Base-by-base conservation (phyloP, 257 asterid species). In the Marsdenia floribunda region DNA sequence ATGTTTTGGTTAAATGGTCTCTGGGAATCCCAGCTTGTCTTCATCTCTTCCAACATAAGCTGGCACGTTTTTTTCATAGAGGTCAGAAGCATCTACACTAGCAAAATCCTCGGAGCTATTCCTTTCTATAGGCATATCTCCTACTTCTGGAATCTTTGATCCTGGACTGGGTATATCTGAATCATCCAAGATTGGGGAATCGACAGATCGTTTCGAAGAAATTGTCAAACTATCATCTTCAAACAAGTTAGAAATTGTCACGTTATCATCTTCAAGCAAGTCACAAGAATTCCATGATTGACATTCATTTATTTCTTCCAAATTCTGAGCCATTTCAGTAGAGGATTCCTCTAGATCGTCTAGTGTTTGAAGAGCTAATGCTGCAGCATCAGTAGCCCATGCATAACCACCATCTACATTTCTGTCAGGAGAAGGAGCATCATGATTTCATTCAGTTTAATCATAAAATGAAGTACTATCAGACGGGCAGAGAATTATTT, bases 341-440 rank as follows among this genome's bases (percentile, higher is more conserved):
- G 80, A 38, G 0, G 72, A 44, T 78, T 83, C 86, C 15, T 76
- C 83, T 15, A 85, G 75, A 73, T 85, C 88, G 57, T 88, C 85
- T 82, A 91, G 79, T 82, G 81, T 88, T 50, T 80, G 81, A 16
- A 92, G 83, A 54, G 92, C 84, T 70, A 24, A 74, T 16, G 16
- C 73, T 52, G 93, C 93, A 68, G 85, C 81, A 67, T 80, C 86
- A 47, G 73, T 79, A 22, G 83, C 88, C 93, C 95, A 87, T 50
- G 73, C 81, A 0, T 77, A 80, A 22, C 77, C 88, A 22, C 80
- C 88, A 9, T 69, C 76, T 49, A 58, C 64, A 67, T 77, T 79
- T 60, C 97, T 92, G 87, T 77, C 44, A 68, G 47, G 3, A 11
- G 22, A 37, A 33, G 21, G 16, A 22, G 1, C 26, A 0, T 16